Conservation (phyloP, 257 asterid species). For the Vinca minor region DNA sequence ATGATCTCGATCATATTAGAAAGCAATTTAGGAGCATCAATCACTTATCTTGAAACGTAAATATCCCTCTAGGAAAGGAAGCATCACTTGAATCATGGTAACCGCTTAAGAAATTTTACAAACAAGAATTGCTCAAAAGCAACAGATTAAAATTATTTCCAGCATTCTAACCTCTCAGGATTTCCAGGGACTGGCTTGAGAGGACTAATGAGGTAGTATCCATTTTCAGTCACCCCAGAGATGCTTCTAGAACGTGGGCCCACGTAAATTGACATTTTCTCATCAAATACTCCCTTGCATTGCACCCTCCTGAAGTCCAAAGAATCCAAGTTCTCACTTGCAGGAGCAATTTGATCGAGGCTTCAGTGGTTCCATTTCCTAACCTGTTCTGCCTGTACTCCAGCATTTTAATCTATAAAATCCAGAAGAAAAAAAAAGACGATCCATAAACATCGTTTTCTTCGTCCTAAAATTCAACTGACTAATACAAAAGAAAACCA, state of each 20-base stretch:
- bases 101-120: neutral
- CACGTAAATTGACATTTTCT: slow-evolving; percentile 58
- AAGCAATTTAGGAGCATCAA: neutral
- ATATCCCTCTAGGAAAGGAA: neutral
- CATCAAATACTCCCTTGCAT: slow-evolving; percentile 74
- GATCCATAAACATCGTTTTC: slow-evolving; percentile 4
- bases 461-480: neutral
- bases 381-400: slow-evolving; percentile 67
- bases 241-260: slow-evolving; percentile 98
- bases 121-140: neutral
- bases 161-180: slow-evolving; percentile 48
- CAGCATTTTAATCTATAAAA: slow-evolving; percentile 56
- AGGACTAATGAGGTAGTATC: slow-evolving; percentile 78
- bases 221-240: slow-evolving; percentile 95
- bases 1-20: too few species aligned
- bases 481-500: neutral
- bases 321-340: slow-evolving; percentile 35
- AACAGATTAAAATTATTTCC: neutral
- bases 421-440: slow-evolving; percentile 9
- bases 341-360: slow-evolving; percentile 37
- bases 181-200: slow-evolving; percentile 52
- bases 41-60: neutral
- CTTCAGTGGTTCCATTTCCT: slow-evolving; percentile 51
- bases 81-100: neutral
- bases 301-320: slow-evolving; percentile 72